Evolutionary conservation across 176 grass and related monocot genomes (phyloP).

Genomic region (Echinochloa phyllopogon): DNA sequence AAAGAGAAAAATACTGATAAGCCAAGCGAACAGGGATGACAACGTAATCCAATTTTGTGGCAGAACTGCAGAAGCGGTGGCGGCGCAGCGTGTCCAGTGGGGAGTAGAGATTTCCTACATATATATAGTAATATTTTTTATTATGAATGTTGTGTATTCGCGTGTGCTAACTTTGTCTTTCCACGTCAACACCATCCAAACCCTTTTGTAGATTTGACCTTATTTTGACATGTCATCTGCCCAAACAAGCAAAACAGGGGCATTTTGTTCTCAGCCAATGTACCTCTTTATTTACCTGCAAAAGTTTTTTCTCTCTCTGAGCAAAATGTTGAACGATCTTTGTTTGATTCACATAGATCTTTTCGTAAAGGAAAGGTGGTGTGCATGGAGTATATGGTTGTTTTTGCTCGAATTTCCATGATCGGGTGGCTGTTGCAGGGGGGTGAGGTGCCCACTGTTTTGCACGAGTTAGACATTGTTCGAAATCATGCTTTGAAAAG

Average conservation of each 20-base stretch:
- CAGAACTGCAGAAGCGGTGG: too few relatives aligned
- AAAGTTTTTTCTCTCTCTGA: neutral
- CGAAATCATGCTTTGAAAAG: neutral
- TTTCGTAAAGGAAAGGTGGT: neutral
- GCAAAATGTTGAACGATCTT: neutral
- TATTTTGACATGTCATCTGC: slow-evolving; percentile 4
- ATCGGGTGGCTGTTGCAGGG: neutral
- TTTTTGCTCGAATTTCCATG: slow-evolving; percentile 24
- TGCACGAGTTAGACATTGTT: neutral
- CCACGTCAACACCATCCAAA: slow-evolving; percentile 1
- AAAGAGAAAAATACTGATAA: too few relatives aligned
- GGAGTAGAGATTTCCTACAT: neutral
- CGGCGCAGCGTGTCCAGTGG: too few relatives aligned
- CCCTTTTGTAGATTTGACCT: slow-evolving; percentile 4
- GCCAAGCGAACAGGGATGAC: too few relatives aligned
- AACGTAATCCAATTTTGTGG: too few relatives aligned
- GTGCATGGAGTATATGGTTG: neutral
- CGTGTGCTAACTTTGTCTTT: slow-evolving; percentile 1
- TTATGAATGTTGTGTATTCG: neutral
- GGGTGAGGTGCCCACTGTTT: neutral
- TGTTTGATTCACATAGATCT: neutral
- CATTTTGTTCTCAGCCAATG: neutral
- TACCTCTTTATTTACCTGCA: neutral
- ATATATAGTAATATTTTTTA: neutral
- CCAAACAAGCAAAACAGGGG: neutral